phyloP scores from a whole-genome alignment of 1,139 yeast genomes.

The Yamadazyma epiphylla region DNA sequence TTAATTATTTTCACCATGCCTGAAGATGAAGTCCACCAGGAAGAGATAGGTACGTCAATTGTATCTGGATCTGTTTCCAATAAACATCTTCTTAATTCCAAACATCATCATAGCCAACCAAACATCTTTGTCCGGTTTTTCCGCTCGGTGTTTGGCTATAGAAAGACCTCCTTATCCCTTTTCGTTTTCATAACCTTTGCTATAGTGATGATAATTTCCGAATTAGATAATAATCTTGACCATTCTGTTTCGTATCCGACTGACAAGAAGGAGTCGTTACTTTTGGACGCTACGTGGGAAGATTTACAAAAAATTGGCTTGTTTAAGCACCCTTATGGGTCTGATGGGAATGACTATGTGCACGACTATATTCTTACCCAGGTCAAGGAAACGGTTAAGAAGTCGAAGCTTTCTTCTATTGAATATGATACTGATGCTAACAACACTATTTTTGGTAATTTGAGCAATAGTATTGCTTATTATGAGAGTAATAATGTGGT shows the following conservation, averaged over 20 bases:
- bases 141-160: conserved; percentile 47
- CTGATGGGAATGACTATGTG: conserved; percentile 71
- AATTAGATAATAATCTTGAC: conserved; percentile 32
- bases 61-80: no score
- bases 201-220: conserved; percentile 25
- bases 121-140: conserved; percentile 11
- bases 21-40: no score
- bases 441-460: conserved; percentile 40
- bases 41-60: no score
- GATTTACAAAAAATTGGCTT: conserved; percentile 66
- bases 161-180: conserved; percentile 56
- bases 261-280: conserved; percentile 27
- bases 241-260: conserved; percentile 39
- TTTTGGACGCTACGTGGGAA: conserved; percentile 56
- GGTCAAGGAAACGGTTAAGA: conserved; percentile 29
- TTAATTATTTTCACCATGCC: no score
- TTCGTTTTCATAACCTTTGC: conserved; percentile 42
- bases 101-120: conserved; percentile 5
- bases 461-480: conserved; percentile 46
- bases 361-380: conserved; percentile 60
- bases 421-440: conserved; percentile 52
- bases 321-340: conserved; percentile 72
- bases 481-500: conserved; percentile 78
- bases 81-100: conserved; percentile 1
- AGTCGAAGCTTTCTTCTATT: conserved; percentile 22